Evolutionary conservation across 257 asterid species (phyloP), one percentile per base, ranked within the genome.

Genomic region (Solanum etuberosum): DNA sequence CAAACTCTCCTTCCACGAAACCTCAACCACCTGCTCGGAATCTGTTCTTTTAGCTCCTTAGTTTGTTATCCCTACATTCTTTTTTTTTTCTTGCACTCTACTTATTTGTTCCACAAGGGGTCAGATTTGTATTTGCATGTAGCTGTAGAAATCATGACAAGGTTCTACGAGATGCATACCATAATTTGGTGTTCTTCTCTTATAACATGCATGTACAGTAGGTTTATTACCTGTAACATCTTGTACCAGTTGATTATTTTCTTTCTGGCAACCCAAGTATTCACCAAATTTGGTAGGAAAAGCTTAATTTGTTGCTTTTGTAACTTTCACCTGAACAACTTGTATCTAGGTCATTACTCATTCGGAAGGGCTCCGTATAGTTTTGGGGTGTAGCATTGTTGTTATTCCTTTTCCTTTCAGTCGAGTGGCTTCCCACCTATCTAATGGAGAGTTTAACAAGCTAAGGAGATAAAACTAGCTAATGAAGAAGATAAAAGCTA

Each of bases 21-120:
- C 42, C 94, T 7, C 81, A 88, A 70, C 86, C 89, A 4, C 32
- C 91, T 61, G 23, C 70, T 81, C 86, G 91, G 87, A 91, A 77
- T 89, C 91, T 93, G 78, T 86, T 91, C 78, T 91, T 88, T 76
- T 94, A 93, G 93, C 31, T 35, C 38, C 35, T 42, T 7, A 27
- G 38, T 27, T 32, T 76, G 71, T 35, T 20, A 11, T 57, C 54
- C 35, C 16, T 61, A 9, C 25, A 13, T 1, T 9, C 46, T 3
- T 43, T 63, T 25, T 23, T 51, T 14, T 35, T 9, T 2, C 70
- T 86, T 83, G 68, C 67, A 29, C 31, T 59, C 21, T 48, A 27
- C 42, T 18, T 72, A 38, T 21, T 43, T 32, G 78, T 59, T 23
- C 86, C 9, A 4, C 37, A 4, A 77, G 46, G 82, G 54, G 57